Conservation (phyloP, 352 stramenopile species). For the Plasmopara viticola region DNA sequence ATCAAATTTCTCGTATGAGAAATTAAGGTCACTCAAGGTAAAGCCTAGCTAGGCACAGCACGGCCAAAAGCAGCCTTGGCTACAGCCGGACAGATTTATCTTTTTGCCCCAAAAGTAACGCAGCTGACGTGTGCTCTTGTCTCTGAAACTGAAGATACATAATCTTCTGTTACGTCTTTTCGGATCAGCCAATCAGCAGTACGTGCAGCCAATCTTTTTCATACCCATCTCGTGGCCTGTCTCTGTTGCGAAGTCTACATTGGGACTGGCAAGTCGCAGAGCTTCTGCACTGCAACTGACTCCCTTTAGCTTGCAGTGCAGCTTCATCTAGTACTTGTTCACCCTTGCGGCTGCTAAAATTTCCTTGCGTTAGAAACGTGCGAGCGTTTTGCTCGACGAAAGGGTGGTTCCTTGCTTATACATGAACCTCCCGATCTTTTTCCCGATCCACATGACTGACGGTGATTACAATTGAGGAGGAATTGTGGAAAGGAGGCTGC, state of each 20-base stretch:
- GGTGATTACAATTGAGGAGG: slow-evolving; percentile 21
- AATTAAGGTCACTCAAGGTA: too few species aligned
- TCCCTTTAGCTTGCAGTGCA: not conserved
- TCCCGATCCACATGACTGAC: slow-evolving; percentile 8
- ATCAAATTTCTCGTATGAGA: too few species aligned
- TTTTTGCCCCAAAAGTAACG: not conserved
- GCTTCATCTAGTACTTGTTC: not conserved
- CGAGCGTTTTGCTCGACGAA: not conserved
- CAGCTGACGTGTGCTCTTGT: not conserved
- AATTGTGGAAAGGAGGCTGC: slow-evolving; percentile 18
- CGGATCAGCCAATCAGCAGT: slow-evolving; percentile 14
- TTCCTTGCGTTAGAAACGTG: slow-evolving; percentile 4
- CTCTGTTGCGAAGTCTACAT: slow-evolving; percentile 26
- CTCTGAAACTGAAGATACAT: slow-evolving; percentile 24
- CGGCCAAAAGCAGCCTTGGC: too few species aligned
- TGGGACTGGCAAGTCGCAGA: not conserved
- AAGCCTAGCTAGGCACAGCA: too few species aligned
- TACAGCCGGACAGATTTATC: not conserved
- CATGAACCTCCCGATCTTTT: slow-evolving; percentile 16
- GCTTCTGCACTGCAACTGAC: not conserved
- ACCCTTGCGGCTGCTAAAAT: slow-evolving; percentile 16
- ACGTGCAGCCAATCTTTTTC: slow-evolving; percentile 11
- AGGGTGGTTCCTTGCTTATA: not conserved
- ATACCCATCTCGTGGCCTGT: slow-evolving; percentile 13
- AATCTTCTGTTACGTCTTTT: slow-evolving; percentile 22